Base-by-base conservation (phyloP, 2,329 filamentous ascomycete genomes). In the Xylariaceae sp. region DNA sequence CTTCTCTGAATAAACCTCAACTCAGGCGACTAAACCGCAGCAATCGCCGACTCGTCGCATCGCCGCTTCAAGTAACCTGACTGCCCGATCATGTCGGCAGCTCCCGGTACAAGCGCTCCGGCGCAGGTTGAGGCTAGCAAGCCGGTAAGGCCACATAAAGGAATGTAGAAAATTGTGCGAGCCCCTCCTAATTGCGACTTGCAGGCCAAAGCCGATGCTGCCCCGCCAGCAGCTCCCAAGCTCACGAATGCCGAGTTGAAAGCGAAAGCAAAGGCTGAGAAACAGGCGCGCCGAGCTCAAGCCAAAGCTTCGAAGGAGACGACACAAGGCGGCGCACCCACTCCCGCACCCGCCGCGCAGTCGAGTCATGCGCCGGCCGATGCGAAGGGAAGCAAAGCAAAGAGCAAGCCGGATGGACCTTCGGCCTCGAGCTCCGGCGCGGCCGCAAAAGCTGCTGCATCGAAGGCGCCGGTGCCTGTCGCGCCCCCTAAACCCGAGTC, bases 221-320 rank as follows among this genome's bases (percentile, higher is more conserved):
- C 65, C 56, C 55, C 70, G 4, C 56, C 72, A 3, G 73, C 74
- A 13, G 65, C 73, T 17, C 69, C 74, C 67, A 89, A 90, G 72
- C 77, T 89, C 37, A 85, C 88, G 1, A 82, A 82, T 41, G 91
- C 90, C 17, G 89, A 96, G 74, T 72, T 96, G 69, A 97, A 97
- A 77, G 93, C 92, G 69, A 87, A 85, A 72, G 88, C 88, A 62
- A 93, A 96, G 73, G 92, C 90, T 37, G 93, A 97, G 73, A 97
- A 97, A 77, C 88, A 89, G 55, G 92, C 92, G 51, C 82, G 90
- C 62, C 83, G 93, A 77, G 90, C 89, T 53, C 86, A 86, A 70
- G 84, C 81, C 68, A 90, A 88, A 72, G 78, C 78, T 35, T 78
- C 80, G 3, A 82, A 82, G 63, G 75, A 78, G 1, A 75, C 74